Percentiles rank a stretch among this genome's conserved stretches.
These are phyloP conservation scores for Picea sitchensis DNA, from an alignment of 75 land plant genomes.

Conservation along the genomic window DNA sequence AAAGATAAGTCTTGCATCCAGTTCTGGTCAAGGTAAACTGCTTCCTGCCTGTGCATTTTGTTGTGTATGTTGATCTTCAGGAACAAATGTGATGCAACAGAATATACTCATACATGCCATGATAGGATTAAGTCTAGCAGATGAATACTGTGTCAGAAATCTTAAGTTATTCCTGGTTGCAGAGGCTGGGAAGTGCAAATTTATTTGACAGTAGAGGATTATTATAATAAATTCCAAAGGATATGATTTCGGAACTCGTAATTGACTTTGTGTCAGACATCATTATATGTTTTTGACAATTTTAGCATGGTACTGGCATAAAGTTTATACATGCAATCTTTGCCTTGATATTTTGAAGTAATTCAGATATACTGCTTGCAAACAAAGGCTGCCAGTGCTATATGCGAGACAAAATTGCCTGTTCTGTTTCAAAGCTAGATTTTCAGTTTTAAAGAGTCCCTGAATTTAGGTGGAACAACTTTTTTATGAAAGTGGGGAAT, in stretches of 20 bases:
- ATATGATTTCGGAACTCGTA: background rate
- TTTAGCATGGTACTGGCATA: conserved; percentile 1
- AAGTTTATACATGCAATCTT: too few species aligned
- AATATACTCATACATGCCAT: background rate
- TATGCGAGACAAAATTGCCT: too few species aligned
- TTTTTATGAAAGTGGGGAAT: too few species aligned
- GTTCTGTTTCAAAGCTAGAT: too few species aligned
- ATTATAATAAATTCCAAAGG: background rate
- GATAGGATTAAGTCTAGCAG: background rate
- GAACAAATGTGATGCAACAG: background rate
- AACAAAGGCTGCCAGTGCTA: too few species aligned
- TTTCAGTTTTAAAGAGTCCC: too few species aligned
- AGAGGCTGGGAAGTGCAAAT: background rate
- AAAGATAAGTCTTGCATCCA: conserved; percentile 19
- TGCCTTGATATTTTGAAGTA: too few species aligned
- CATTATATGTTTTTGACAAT: background rate
- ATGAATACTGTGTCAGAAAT: background rate
- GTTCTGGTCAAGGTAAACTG: conserved; percentile 29
- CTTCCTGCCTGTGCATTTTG: background rate
- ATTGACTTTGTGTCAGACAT: background rate
- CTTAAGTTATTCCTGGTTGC: background rate
- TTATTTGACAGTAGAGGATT: background rate
- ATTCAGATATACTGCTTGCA: too few species aligned
- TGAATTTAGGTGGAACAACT: too few species aligned
- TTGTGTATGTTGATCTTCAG: background rate